Evolutionary conservation across 1,284 basidiomycete genomes (phyloP).

Genomic region (Ustilago shanxiensis): DNA sequence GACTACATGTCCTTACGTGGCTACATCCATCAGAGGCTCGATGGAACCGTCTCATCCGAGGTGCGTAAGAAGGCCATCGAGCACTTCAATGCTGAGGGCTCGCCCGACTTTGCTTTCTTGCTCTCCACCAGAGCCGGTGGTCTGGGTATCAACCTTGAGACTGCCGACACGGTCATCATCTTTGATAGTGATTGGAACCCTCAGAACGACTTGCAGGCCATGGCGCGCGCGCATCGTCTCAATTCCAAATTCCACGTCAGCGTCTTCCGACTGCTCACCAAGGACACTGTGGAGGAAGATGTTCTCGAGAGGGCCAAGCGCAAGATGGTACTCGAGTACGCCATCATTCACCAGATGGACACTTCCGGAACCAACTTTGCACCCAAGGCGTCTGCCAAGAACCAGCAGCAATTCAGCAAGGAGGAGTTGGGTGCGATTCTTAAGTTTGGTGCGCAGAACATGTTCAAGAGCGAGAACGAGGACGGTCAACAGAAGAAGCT

Average conservation of each 20-base stretch:
- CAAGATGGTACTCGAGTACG: slow-evolving; percentile 99
- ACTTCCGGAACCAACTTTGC: slow-evolving; percentile 95
- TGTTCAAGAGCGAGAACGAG: slow-evolving; percentile 96
- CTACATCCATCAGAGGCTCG: slow-evolving; percentile 85
- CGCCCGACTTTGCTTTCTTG: slow-evolving; percentile 75
- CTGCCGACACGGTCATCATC: slow-evolving; percentile 92
- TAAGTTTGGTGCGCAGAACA: slow-evolving; percentile 98
- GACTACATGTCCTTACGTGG: slow-evolving; percentile 93
- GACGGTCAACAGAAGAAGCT: slow-evolving; percentile 92
- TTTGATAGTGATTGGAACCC: slow-evolving; percentile 99
- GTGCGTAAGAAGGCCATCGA: slow-evolving; percentile 86
- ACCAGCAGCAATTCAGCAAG: slow-evolving; percentile 83
- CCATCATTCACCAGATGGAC: slow-evolving; percentile 99
- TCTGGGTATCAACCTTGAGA: slow-evolving; percentile 97
- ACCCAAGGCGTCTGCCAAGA: slow-evolving; percentile 74
- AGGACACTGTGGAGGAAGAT: slow-evolving; percentile 99
- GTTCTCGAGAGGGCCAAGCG: slow-evolving; percentile 97
- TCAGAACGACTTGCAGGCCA: slow-evolving; percentile 94
- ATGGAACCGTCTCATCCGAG: slow-evolving; percentile 81
- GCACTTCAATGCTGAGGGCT: slow-evolving; percentile 81
- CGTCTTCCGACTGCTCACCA: slow-evolving; percentile 95
- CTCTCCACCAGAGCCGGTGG: slow-evolving; percentile 91
- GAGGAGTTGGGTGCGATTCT: slow-evolving; percentile 98
- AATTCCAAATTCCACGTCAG: slow-evolving; percentile 97
- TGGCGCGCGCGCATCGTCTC: slow-evolving; percentile 98